phyloP scores from a whole-genome alignment of 805 yeast species.

The Zygotorulaspora danielsina region DNA sequence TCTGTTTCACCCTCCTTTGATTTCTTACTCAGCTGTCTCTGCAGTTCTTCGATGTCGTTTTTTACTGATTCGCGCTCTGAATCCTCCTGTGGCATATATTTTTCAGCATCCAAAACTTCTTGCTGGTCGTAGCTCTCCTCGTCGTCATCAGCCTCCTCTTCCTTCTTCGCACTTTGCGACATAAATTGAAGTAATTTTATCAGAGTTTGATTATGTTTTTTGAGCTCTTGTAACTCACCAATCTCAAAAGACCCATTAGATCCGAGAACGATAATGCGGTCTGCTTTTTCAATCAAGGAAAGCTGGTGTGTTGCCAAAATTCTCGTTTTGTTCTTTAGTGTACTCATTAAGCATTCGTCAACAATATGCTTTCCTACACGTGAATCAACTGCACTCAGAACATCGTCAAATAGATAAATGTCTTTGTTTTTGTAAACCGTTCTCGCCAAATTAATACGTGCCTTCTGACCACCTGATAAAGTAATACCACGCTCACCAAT shows the following conservation, averaged over 20 bases:
- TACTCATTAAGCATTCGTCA: conserved; percentile 60
- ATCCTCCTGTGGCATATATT: conserved; percentile 17
- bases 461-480: conserved; percentile 86
- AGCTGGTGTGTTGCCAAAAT: conserved; percentile 82
- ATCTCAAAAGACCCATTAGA: conserved; percentile 57
- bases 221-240: conserved; percentile 58
- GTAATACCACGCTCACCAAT: conserved; percentile 86
- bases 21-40: conserved; percentile 19
- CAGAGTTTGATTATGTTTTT: conserved; percentile 44
- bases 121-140: conserved; percentile 28
- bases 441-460: conserved; percentile 73
- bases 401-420: conserved; percentile 70
- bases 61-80: conserved; percentile 9
- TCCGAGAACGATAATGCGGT: conserved; percentile 61
- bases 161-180: conserved; percentile 32
- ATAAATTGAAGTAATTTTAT: conserved; percentile 48
- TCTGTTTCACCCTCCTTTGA: conserved; percentile 17
- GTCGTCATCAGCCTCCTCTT: conserved; percentile 20
- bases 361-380: conserved; percentile 79
- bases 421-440: conserved; percentile 69
- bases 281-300: conserved; percentile 64
- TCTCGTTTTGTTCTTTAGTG: conserved; percentile 57
- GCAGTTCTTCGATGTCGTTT: conserved; percentile 17
- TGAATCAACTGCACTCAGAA: conserved; percentile 80
- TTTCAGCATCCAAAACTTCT: conserved; percentile 33